These are phyloP conservation scores for Bretschneidera sinensis DNA, from an alignment of 345 rosid genomes.

Conservation along the genomic window DNA sequence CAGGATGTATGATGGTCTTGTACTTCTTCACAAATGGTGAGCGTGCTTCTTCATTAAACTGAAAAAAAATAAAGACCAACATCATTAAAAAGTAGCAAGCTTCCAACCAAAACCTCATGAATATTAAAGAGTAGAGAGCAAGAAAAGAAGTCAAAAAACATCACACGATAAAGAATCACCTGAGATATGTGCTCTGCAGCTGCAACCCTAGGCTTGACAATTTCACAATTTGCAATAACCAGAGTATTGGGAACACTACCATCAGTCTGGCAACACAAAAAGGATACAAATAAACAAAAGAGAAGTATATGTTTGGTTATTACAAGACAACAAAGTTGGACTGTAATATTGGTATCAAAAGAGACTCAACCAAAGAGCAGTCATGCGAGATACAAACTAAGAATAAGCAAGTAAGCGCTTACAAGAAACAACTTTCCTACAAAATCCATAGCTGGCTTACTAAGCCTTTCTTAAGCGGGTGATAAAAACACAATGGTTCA, in stretches of 20 bases:
- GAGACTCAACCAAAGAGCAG: too few species aligned
- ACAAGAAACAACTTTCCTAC: too few species aligned
- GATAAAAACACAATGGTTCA: too few species aligned
- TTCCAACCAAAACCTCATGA: not conserved
- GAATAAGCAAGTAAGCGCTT: too few species aligned
- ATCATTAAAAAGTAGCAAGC: too few species aligned
- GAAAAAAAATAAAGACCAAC: constrained; percentile 14
- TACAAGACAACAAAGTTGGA: too few species aligned
- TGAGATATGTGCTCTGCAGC: constrained; percentile 80
- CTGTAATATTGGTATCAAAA: too few species aligned
- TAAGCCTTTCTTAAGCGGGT: too few species aligned
- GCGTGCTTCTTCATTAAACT: constrained; percentile 99
- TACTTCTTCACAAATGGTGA: constrained; percentile 97
- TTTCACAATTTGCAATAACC: constrained; percentile 84
- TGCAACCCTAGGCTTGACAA: constrained; percentile 77
- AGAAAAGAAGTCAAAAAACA: not conserved
- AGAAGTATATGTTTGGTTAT: not conserved
- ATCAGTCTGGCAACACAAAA: constrained; percentile 53
- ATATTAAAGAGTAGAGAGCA: not conserved
- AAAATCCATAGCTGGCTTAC: too few species aligned
- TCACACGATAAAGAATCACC: constrained; percentile 30
- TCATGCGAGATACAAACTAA: too few species aligned
- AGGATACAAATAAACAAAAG: constrained; percentile 3
- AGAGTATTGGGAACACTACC: constrained; percentile 91
- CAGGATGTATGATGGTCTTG: constrained; percentile 99